Evolutionary conservation across 176 grass and related monocot species (phyloP), one percentile per base, ranked within the genome.

Genomic region (Stipa capillata): DNA sequence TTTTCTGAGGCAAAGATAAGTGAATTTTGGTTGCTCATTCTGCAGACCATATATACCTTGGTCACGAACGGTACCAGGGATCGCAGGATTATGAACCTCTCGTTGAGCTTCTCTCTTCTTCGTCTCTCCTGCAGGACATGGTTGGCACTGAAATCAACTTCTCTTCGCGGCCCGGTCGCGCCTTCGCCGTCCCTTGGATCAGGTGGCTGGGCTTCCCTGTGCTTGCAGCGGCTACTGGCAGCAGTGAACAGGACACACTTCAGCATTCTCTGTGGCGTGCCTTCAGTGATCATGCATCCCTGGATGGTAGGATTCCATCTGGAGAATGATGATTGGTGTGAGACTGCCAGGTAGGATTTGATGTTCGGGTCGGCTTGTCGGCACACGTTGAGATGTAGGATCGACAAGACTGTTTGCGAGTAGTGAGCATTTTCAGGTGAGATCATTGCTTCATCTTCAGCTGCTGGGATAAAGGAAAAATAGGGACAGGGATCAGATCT

Each of bases 61-160:
- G 95, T 98, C 16, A 98, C 92, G 61, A 92, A 98, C 21, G 95
- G 95, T 45, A 98, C 95, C 33, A 98, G 58, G 2, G 95, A 90
- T 2, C 92, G 72, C 36, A 98, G 85, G 56, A 94, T 55, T 16
- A 92, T 74, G 80, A 98, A 98, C 80, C 88, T 73, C 79, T 98
- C 90, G 8, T 98, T 94, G 18, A 98, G 90, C 80, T 98, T 98
- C 77, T 94, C 92, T 79, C 95, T 94, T 76, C 90, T 77, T 5
- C 84, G 64, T 4, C 91, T 73, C 55, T 98, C 95, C 31, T 93
- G 90, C 27, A 98, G 37, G 2, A 98, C 92, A 79, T 98, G 95
- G 66, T 79, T 98, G 14, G 54, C 87, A 21, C 87, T 87, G 53
- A 86, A 63, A 53, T 98, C 95, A 0, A 60, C 37, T 0, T 69